Evolutionary conservation across 805 yeast species (phyloP).

Genomic region (Henningerozyma blattae): DNA sequence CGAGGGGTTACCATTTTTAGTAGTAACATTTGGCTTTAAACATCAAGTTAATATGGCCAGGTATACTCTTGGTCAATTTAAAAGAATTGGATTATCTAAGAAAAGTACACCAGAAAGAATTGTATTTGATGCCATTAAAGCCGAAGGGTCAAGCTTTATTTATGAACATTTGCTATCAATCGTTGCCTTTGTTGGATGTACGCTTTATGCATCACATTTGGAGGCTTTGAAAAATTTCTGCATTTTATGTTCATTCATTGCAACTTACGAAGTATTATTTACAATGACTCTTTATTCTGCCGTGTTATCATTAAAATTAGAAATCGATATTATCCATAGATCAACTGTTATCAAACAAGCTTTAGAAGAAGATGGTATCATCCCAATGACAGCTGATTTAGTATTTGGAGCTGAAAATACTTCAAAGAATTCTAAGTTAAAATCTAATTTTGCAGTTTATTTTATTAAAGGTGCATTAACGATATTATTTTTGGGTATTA

Average conservation of each 20-base stretch:
- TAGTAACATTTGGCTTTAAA: slow-evolving; percentile 85
- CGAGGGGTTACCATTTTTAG: slow-evolving; percentile 90
- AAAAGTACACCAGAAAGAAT: slow-evolving; percentile 18
- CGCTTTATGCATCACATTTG: slow-evolving; percentile 51
- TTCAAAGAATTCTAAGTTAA: slow-evolving; percentile 13
- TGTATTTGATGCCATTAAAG: slow-evolving; percentile 25
- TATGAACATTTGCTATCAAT: slow-evolving; percentile 70
- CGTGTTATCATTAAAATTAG: slow-evolving; percentile 74
- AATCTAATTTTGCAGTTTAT: slow-evolving; percentile 33
- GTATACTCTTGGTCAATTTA: slow-evolving; percentile 33
- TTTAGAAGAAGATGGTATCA: slow-evolving; percentile 86
- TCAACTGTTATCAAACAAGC: slow-evolving; percentile 67
- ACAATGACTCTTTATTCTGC: slow-evolving; percentile 77
- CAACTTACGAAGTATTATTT: slow-evolving; percentile 59
- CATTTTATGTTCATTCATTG: slow-evolving; percentile 54
- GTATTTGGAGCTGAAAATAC: slow-evolving; percentile 32
- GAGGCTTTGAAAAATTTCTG: slow-evolving; percentile 74
- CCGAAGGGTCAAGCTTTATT: slow-evolving; percentile 30
- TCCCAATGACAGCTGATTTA: slow-evolving; percentile 58
- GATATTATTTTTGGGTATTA: slow-evolving; percentile 47
- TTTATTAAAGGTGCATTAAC: slow-evolving; percentile 50
- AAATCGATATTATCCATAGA: slow-evolving; percentile 75
- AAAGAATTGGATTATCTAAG: slow-evolving; percentile 24
- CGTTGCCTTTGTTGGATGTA: slow-evolving; percentile 54
- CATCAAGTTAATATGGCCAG: slow-evolving; percentile 66